Base-by-base conservation (phyloP, 352 stramenopile genomes). In the Pythium aphanidermatum region DNA sequence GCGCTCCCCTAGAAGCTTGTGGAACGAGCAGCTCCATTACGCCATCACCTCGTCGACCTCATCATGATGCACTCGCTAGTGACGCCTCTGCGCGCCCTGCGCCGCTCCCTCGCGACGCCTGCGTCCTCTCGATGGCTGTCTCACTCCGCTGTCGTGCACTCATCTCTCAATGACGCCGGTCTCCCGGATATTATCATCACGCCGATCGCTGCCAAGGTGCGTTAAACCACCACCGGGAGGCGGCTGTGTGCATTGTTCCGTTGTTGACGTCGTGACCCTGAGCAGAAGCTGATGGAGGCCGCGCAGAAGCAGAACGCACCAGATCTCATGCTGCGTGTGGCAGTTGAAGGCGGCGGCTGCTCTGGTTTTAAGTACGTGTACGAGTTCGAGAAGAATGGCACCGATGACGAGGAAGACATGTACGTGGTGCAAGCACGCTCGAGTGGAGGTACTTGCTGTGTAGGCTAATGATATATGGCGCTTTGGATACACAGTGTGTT, bases 291-390 rank as follows among this genome's bases (percentile, higher is more conserved):
- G 39, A 36, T 65, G 14, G 72, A 88, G 40, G 60, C 60, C 11
- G 66, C 74, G 19, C 32, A 70, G 53, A 73, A 68, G 49, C 70
- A 90, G 50, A 69, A 90, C 36, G 38, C 56, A 11, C 33, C 63
- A 23, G 58, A 81, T 24, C 37, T 86, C 20, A 83, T 85, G 68
- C 74, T 98, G 42, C 84, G 92, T 32, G 68, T 98, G 25, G 74
- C 73, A 2, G 90, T 98, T 11, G 87, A 97, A 52, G 86, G 85
- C 44, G 92, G 92, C 42, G 92, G 92, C 36, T 98, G 92, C 74
- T 96, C 82, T 8, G 92, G 92, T 14, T 98, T 98, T 56, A 79
- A 96, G 65, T 98, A 98, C 65, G 72, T 83, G 6, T 93, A 96
- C 55, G 74, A 86, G 42, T 86, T 96, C 50, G 89, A 97, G 64